Evolutionary conservation across 2,329 filamentous ascomycete genomes (phyloP).

Genomic region (Fusarium subglutinans): DNA sequence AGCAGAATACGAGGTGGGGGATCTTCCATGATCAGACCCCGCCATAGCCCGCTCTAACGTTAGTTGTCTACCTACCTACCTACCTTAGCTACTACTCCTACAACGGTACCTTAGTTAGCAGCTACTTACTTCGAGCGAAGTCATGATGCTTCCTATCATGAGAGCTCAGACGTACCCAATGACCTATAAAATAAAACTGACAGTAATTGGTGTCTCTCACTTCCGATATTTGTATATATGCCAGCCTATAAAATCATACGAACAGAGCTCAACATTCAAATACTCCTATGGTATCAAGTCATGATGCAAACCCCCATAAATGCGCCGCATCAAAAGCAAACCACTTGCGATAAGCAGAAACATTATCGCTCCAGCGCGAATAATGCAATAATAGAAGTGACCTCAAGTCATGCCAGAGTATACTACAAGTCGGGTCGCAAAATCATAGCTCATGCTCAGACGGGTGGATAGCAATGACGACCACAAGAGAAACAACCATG

Average conservation of each 20-base stretch:
- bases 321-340: conserved; percentile 6
- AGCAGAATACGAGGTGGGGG: conserved; percentile 22
- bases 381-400: background rate
- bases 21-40: conserved; percentile 31
- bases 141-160: conserved; percentile 14
- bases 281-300: conserved; percentile 25
- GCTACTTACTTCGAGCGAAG: background rate
- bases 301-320: conserved; percentile 22
- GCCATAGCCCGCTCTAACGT: conserved; percentile 28
- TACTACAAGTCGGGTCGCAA: background rate
- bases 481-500: conserved; percentile 68
- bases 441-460: conserved; percentile 30
- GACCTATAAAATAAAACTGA: background rate
- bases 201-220: background rate
- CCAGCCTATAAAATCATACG: background rate
- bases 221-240: background rate
- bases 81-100: background rate
- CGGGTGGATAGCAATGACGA: conserved; percentile 66
- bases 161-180: background rate
- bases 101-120: background rate
- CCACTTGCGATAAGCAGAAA: background rate
- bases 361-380: background rate
- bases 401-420: background rate
- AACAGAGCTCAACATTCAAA: background rate
- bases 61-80: too few relatives aligned